Percentiles rank a stretch among this genome's conserved stretches.
Evolutionary conservation across 768 basidiomycete genomes (phyloP).

Genomic region (Auriscalpium orientale): DNA sequence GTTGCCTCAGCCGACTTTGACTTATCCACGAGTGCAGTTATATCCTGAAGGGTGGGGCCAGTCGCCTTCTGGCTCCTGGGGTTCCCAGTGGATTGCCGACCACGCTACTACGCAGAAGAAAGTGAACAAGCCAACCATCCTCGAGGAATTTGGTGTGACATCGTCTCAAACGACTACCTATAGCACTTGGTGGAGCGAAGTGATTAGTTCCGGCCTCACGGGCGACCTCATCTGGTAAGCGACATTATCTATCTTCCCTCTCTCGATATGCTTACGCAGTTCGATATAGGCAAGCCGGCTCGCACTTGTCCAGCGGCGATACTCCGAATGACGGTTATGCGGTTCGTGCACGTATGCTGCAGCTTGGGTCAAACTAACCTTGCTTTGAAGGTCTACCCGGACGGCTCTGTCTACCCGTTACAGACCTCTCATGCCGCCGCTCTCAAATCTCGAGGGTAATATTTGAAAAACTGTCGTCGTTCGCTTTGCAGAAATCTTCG

Average conservation of each 20-base stretch:
- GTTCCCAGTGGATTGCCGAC: conserved; percentile 54
- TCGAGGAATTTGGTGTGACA: conserved; percentile 62
- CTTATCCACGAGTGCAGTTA: conserved; percentile 14
- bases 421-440: conserved; percentile 36
- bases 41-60: conserved; percentile 40
- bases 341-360: conserved; percentile 16
- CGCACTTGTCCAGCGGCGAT: conserved; percentile 30
- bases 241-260: background rate
- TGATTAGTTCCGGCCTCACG: conserved; percentile 46
- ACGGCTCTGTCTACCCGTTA: conserved; percentile 35
- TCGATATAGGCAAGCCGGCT: conserved; percentile 33
- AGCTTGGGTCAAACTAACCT: background rate
- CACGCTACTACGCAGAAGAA: conserved; percentile 45
- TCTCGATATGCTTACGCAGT: background rate
- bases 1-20: background rate
- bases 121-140: conserved; percentile 51
- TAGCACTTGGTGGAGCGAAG: conserved; percentile 44
- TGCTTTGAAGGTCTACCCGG: conserved; percentile 30
- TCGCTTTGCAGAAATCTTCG: too few relatives aligned
- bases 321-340: conserved; percentile 49
- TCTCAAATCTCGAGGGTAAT: conserved; percentile 32
- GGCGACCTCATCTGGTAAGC: conserved; percentile 54
- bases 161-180: conserved; percentile 40
- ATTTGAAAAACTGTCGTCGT: too few relatives aligned
- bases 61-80: conserved; percentile 40